Evolutionary conservation across 345 rosid genomes (phyloP).

Genomic region (Sisymbrium altissimum): DNA sequence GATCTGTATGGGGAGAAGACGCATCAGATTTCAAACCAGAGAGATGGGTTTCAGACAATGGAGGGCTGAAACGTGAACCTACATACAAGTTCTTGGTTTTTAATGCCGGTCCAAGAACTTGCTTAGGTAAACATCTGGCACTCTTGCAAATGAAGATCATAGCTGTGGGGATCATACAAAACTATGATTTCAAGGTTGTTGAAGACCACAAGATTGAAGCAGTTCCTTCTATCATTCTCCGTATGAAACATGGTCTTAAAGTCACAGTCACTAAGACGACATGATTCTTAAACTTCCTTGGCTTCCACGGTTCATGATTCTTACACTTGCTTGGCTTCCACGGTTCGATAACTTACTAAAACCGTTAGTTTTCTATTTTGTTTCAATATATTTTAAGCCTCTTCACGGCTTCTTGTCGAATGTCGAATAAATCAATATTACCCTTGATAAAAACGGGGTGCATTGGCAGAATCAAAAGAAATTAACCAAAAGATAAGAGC

Average conservation of each 20-base stretch:
- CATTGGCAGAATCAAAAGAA: background rate
- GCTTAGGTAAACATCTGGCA: constrained; percentile 27
- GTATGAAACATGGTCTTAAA: constrained; percentile 16
- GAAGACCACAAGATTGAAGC: constrained; percentile 17
- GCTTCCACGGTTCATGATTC: background rate
- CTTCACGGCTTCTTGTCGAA: background rate
- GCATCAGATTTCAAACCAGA: constrained; percentile 45
- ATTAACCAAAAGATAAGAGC: background rate
- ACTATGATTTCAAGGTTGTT: constrained; percentile 20
- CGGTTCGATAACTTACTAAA: background rate
- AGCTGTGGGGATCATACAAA: background rate
- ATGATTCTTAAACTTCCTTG: background rate
- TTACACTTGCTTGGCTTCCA: background rate
- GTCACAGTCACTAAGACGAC: background rate
- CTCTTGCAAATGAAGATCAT: constrained; percentile 26
- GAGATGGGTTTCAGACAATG: constrained; percentile 35
- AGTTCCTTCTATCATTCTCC: background rate
- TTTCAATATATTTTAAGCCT: background rate
- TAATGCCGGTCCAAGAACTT: constrained; percentile 25
- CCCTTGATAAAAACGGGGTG: background rate
- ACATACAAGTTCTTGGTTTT: constrained; percentile 26
- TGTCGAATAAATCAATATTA: background rate
- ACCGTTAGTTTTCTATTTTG: background rate
- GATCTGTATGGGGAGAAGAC: constrained; percentile 41
- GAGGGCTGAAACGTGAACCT: constrained; percentile 4